phyloP scores from a whole-genome alignment of 306 rosid genomes.

The Vigna mungo region DNA sequence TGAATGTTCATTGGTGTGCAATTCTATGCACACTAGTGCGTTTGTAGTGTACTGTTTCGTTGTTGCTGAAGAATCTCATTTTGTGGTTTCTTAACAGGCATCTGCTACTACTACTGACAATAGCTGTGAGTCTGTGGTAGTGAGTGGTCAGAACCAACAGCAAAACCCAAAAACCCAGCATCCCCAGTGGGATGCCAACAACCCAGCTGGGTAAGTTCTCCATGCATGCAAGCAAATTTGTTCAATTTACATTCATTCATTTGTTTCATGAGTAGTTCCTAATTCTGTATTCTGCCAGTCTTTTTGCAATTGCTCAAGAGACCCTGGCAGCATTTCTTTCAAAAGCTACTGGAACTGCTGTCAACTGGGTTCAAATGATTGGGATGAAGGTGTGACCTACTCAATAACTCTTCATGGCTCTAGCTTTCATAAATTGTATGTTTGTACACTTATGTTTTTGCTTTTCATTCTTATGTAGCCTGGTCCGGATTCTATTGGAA shows the following conservation, averaged over 20 bases:
- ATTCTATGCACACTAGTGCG: neutral
- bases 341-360: conserved; percentile 98
- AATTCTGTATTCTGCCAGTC: conserved; percentile 51
- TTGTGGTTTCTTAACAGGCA: conserved; percentile 49
- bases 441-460: neutral
- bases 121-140: conserved; percentile 93
- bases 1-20: neutral
- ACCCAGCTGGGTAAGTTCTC: conserved; percentile 83
- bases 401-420: neutral
- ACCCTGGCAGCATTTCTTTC: conserved; percentile 95
- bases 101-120: conserved; percentile 81
- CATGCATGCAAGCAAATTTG: neutral
- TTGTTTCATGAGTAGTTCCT: neutral
- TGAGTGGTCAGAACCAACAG: conserved; percentile 86
- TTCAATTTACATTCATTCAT: neutral
- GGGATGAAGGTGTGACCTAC: conserved; percentile 82
- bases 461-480: conserved; percentile 53
- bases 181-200: conserved; percentile 80
- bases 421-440: neutral
- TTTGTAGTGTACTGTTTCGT: neutral
- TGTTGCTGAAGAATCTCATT: conserved; percentile 21
- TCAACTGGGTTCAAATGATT: conserved; percentile 97
- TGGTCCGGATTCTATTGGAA: conserved; percentile 96
- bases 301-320: conserved; percentile 88
- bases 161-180: conserved; percentile 81